Conservation (phyloP, 2,329 filamentous ascomycete species). For the Samsoniella hepiali region DNA sequence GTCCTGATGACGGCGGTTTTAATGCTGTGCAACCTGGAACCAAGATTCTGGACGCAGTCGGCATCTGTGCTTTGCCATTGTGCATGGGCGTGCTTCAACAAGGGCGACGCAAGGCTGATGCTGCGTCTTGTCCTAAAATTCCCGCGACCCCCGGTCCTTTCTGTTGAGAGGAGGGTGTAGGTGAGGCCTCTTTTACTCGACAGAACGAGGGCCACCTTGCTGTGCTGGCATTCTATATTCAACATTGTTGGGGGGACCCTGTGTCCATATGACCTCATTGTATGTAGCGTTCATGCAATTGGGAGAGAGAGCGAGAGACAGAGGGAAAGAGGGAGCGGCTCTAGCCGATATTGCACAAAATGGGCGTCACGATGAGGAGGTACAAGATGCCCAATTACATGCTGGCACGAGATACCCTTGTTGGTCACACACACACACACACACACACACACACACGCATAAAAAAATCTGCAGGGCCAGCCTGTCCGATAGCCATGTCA, state of each 20-base stretch:
- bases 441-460: neutral
- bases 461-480: neutral
- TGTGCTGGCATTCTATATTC: neutral
- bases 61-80: neutral
- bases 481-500: neutral
- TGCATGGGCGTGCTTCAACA: neutral
- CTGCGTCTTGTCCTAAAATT: neutral
- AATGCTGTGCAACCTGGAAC: neutral
- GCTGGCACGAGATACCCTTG: neutral
- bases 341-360: neutral
- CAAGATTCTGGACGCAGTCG: constrained; percentile 2
- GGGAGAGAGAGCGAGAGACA: no score
- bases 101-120: neutral
- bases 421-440: neutral
- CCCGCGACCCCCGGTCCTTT: neutral
- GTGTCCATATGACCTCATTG: neutral
- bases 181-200: neutral
- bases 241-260: neutral
- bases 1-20: neutral
- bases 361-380: neutral
- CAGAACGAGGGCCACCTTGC: neutral
- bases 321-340: neutral
- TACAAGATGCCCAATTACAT: neutral
- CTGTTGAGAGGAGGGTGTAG: neutral
- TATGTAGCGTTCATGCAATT: neutral